Evolutionary conservation across 345 rosid species (phyloP).

Genomic region (Brassica cretica): DNA sequence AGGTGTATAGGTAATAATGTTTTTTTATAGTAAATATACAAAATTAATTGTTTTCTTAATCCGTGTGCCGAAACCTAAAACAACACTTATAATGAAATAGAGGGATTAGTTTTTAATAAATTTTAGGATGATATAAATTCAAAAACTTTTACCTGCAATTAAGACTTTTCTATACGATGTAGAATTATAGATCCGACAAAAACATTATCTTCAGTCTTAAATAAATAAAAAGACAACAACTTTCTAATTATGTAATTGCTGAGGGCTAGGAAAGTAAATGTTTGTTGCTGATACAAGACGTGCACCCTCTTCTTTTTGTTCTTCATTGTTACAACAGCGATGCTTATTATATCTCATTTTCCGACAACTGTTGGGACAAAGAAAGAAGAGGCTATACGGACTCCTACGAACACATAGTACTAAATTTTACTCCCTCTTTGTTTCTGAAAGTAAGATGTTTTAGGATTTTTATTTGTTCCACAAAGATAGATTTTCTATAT

Average conservation of each 20-base stretch:
- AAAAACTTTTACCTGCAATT: background rate
- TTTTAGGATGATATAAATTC: background rate
- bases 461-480: too few relatives aligned
- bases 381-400: constrained; percentile 1
- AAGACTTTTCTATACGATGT: background rate
- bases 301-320: constrained; percentile 20
- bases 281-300: constrained; percentile 24
- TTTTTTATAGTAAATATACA: too few relatives aligned
- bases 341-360: constrained; percentile 17
- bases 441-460: too few relatives aligned
- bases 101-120: background rate
- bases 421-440: background rate
- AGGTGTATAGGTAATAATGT: too few relatives aligned
- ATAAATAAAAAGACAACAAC: background rate
- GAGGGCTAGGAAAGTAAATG: background rate
- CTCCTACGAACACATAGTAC: constrained; percentile 25
- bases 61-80: too few relatives aligned
- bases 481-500: too few relatives aligned
- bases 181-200: background rate
- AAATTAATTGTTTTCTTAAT: too few relatives aligned
- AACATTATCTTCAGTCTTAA: background rate
- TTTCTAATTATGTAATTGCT: background rate
- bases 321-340: constrained; percentile 6
- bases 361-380: constrained; percentile 14
- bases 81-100: too few relatives aligned